A percentile compares a stretch with the other conserved stretches of the same genome.
These are phyloP conservation scores for Alternaria longipes DNA, from an alignment of 2,329 filamentous ascomycete genomes.

Conservation along the genomic window DNA sequence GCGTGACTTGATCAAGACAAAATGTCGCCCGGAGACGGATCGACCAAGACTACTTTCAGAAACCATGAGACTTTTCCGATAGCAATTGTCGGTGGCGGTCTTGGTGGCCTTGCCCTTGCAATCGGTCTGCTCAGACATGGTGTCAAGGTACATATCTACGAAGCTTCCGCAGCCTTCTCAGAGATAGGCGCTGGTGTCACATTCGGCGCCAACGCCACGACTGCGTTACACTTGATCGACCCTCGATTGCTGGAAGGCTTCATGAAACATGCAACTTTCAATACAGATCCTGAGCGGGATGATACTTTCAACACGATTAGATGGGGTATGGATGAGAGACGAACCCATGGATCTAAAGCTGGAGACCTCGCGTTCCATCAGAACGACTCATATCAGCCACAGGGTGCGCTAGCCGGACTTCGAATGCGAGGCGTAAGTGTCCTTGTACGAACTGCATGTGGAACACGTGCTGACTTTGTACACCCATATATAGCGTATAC, in stretches of 20 bases:
- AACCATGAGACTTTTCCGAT: slow-evolving; percentile 23
- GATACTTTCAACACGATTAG: slow-evolving; percentile 27
- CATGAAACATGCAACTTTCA: slow-evolving; percentile 39
- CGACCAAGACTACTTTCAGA: not conserved
- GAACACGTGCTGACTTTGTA: no score
- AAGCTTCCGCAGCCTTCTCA: slow-evolving; percentile 33
- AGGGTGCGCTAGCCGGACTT: slow-evolving; percentile 14
- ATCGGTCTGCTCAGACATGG: slow-evolving; percentile 38
- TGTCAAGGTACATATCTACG: slow-evolving; percentile 39
- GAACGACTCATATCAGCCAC: slow-evolving; percentile 18
- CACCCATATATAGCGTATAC: slow-evolving; percentile 18
- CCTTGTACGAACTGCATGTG: no score
- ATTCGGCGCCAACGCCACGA: slow-evolving; percentile 37
- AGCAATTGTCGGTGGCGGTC: slow-evolving; percentile 42
- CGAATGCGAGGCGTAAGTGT: slow-evolving; percentile 19
- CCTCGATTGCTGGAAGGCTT: slow-evolving; percentile 31
- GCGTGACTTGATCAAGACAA: not conserved
- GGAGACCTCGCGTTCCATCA: slow-evolving; percentile 32
- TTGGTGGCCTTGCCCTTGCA: slow-evolving; percentile 41
- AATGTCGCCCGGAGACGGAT: not conserved
- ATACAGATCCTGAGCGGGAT: slow-evolving; percentile 21
- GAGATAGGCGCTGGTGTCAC: slow-evolving; percentile 44
- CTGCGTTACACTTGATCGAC: slow-evolving; percentile 36
- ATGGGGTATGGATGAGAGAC: slow-evolving; percentile 28
- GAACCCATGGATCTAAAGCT: slow-evolving; percentile 17